Evolutionary conservation across 768 basidiomycete genomes (phyloP).

Genomic region (Termitomyces sp.): DNA sequence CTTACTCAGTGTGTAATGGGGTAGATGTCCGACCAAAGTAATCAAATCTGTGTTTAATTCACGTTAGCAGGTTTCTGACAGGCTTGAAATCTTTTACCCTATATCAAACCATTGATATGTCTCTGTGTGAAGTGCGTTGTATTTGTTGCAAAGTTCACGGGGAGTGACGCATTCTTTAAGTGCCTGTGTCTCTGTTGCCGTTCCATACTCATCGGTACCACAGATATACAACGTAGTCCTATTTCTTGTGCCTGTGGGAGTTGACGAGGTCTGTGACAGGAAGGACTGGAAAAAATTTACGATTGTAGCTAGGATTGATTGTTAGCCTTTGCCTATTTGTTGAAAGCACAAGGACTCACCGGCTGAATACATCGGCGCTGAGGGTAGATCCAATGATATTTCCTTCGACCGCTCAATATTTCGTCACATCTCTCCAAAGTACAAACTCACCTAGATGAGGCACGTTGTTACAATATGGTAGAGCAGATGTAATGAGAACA

Average conservation of each 20-base stretch:
- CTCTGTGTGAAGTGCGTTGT: conserved; percentile 80
- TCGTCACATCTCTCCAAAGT: conserved; percentile 7
- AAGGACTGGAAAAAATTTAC: conserved; percentile 23
- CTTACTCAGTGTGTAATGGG: conserved; percentile 80
- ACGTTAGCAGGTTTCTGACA: not conserved
- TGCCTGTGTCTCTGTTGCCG: conserved; percentile 97
- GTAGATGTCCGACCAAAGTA: conserved; percentile 95
- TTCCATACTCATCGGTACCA: conserved; percentile 99
- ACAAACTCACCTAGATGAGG: conserved; percentile 79
- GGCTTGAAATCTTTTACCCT: conserved; percentile 43
- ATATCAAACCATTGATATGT: conserved; percentile 99
- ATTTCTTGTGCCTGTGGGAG: conserved; percentile 63
- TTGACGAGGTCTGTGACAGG: not conserved
- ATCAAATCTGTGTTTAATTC: conserved; percentile 62
- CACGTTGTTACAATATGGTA: conserved; percentile 97
- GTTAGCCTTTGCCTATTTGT: conserved; percentile 1
- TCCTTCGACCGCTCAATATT: conserved; percentile 31
- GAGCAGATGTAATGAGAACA: conserved; percentile 87
- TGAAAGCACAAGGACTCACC: conserved; percentile 46
- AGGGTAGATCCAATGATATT: conserved; percentile 95
- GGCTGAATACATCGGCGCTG: conserved; percentile 94
- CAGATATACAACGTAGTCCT: conserved; percentile 90
- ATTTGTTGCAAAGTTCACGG: conserved; percentile 83
- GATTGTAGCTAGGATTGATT: conserved; percentile 45
- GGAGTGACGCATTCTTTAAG: conserved; percentile 82